Evolutionary conservation across 202 grass and related monocot species (phyloP).

Genomic region (Schoenoplectus triqueter): DNA sequence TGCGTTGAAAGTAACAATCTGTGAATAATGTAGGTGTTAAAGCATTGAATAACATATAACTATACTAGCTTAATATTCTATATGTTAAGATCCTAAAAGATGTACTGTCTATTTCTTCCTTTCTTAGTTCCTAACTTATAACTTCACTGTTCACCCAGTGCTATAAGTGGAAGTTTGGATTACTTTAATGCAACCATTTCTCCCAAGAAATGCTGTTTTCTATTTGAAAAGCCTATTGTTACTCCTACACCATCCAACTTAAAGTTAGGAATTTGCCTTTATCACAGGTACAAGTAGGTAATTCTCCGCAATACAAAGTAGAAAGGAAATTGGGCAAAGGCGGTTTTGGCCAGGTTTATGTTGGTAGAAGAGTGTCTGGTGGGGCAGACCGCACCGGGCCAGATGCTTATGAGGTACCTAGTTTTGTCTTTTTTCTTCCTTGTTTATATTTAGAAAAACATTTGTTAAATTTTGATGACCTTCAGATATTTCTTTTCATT

Average conservation of each 20-base stretch:
- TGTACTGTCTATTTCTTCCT: neutral
- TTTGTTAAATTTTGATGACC: constrained; percentile 9
- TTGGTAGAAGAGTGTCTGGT: constrained; percentile 91
- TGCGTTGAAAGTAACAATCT: too few relatives aligned
- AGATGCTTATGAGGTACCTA: constrained; percentile 82
- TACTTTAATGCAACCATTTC: neutral
- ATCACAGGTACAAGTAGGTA: constrained; percentile 92
- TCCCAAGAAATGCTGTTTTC: constrained; percentile 11
- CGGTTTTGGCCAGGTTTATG: constrained; percentile 99
- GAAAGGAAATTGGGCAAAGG: constrained; percentile 97
- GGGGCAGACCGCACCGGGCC: constrained; percentile 76
- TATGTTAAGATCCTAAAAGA: neutral
- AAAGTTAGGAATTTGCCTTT: neutral
- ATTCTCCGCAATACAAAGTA: constrained; percentile 92
- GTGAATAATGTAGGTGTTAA: constrained; percentile 9
- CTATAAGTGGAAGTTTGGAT: constrained; percentile 5
- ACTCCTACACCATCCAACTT: neutral
- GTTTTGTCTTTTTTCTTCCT: neutral
- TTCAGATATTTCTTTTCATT: constrained; percentile 25
- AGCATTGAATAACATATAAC: neutral
- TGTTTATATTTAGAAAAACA: neutral
- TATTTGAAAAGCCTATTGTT: constrained; percentile 12
- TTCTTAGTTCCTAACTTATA: neutral
- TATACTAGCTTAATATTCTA: constrained; percentile 1
- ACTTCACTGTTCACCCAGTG: neutral